A percentile compares a stretch with the other conserved stretches of the same genome.
Conservation (phyloP, 257 asterid species). For the Solanum chiquidenum region DNA sequence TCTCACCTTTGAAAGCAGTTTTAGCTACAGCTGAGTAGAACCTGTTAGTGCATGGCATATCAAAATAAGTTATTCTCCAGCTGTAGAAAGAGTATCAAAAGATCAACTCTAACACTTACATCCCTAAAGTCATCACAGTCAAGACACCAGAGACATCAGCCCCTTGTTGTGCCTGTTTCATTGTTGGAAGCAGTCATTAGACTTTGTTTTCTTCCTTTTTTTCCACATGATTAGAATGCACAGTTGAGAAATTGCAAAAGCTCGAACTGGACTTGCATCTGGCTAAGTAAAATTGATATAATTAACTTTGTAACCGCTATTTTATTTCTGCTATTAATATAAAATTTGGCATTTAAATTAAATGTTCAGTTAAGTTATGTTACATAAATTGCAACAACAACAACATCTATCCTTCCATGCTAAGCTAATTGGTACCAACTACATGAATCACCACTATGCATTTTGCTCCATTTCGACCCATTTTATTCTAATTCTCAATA, state of each 20-base stretch:
- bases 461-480: neutral
- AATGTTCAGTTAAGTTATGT: neutral
- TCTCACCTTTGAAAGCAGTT: conserved; percentile 93
- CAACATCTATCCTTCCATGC: neutral
- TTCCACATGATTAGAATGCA: neutral
- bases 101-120: conserved; percentile 43
- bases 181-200: conserved; percentile 10
- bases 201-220: neutral
- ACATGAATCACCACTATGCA: neutral
- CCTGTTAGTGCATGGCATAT: conserved; percentile 43
- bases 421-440: neutral
- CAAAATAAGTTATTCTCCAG: conserved; percentile 14
- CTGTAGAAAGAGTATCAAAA: neutral
- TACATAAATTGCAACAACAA: neutral
- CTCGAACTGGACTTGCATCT: neutral
- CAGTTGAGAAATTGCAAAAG: neutral
- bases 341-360: neutral
- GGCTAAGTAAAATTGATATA: neutral
- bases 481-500: neutral
- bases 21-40: conserved; percentile 88
- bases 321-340: neutral
- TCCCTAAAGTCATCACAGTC: conserved; percentile 95
- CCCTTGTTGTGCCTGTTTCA: conserved; percentile 78
- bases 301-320: neutral
- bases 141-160: conserved; percentile 74